These are phyloP conservation scores for Pseudoperonospora humuli DNA, from an alignment of 352 stramenopile genomes.

Conservation along the genomic window DNA sequence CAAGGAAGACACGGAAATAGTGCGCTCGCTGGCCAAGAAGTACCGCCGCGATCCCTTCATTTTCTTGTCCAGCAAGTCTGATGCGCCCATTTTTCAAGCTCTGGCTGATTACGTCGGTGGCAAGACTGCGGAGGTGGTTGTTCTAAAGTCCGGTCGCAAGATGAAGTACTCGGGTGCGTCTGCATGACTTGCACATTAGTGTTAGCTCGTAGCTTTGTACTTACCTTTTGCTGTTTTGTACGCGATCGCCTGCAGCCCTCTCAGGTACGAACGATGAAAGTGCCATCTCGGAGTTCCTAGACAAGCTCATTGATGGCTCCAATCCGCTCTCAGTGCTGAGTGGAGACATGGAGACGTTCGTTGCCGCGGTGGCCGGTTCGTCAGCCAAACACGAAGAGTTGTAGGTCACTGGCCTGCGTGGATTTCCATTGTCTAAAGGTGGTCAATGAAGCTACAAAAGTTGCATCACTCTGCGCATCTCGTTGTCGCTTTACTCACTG, in stretches of 20 bases:
- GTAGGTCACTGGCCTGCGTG: constrained; percentile 2
- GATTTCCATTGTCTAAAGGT: neutral
- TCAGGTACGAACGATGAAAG: constrained; percentile 21
- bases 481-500: neutral
- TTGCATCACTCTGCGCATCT: neutral
- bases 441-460: constrained; percentile 3
- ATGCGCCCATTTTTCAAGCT: constrained; percentile 29
- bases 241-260: constrained; percentile 28
- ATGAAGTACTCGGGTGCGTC: constrained; percentile 56
- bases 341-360: constrained; percentile 18
- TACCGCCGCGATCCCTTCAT: constrained; percentile 55
- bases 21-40: constrained; percentile 64
- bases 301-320: constrained; percentile 63
- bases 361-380: constrained; percentile 11
- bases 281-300: constrained; percentile 38
- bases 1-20: constrained; percentile 25
- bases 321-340: constrained; percentile 33
- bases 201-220: neutral
- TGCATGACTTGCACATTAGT: neutral
- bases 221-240: constrained; percentile 3
- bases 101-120: constrained; percentile 32
- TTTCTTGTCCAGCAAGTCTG: constrained; percentile 40
- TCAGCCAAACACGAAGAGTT: constrained; percentile 23
- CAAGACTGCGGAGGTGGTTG: constrained; percentile 27
- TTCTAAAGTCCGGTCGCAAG: constrained; percentile 52